Conservation (phyloP, 2,329 filamentous ascomycete genomes). For the Mariannaea elegans region DNA sequence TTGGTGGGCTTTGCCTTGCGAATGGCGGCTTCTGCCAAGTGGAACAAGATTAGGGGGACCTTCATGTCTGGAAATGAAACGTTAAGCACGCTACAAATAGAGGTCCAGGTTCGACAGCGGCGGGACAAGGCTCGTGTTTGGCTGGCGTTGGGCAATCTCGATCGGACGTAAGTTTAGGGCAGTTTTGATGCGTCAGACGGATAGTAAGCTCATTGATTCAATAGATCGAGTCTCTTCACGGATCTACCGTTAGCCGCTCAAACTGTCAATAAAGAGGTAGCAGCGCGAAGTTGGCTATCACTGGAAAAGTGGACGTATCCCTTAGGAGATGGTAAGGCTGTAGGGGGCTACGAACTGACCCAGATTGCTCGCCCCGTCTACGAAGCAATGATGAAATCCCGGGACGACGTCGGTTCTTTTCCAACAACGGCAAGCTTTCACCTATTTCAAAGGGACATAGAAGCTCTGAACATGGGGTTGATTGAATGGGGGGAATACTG, state of each 20-base stretch:
- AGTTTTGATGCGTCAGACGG: neutral
- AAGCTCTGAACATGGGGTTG: neutral
- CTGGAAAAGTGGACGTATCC: neutral
- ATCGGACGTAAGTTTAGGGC: neutral
- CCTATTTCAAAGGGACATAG: neutral
- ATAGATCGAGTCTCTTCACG: neutral
- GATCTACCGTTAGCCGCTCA: neutral
- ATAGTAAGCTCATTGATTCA: neutral
- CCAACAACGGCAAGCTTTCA: neutral
- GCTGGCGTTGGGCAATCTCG: neutral
- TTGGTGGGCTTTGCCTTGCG: neutral
- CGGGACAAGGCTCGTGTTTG: neutral
- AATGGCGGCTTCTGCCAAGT: neutral
- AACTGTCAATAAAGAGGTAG: neutral
- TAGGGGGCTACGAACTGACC: neutral
- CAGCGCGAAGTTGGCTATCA: neutral
- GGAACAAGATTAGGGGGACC: neutral
- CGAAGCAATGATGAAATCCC: neutral
- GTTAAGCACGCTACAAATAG: neutral
- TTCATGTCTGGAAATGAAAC: neutral
- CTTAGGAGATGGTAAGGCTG: neutral
- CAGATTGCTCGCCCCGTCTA: neutral
- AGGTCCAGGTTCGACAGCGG: neutral
- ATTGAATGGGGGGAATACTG: neutral
- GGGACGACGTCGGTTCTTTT: neutral